Evolutionary conservation across 176 grass and related monocot genomes (phyloP), one percentile per base, ranked within the genome.

Genomic region (Raddia distichophylla): DNA sequence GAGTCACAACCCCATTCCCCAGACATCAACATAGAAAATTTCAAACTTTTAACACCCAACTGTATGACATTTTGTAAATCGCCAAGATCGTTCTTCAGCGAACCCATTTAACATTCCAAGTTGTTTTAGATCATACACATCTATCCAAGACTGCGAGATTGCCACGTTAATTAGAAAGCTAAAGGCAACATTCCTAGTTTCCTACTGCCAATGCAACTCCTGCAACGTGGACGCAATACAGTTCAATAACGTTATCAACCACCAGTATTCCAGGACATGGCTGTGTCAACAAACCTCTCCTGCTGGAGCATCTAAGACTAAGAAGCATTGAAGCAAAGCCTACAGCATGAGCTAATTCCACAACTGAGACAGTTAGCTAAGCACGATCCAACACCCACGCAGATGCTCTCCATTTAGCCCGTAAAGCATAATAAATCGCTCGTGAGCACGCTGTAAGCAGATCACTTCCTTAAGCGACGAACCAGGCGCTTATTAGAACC

Each of bases 371-470:
- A 40, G 55, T 60, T 50, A 14, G 11, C 37, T 62, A 72, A 73
- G 27, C 57, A 78, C 40, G 55, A 19, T 15, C 80, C 56, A 48
- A 57, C 18, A 52, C 43, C 32, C 11, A n/a, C 5, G 52, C 19
- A 59, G 32, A 17, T 14, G 65, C 1, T 64, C 11, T 10, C 35
- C 46, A 18, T 64, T 73, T 74, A 55, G 13, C 8, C 68, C 18
- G 57, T 67, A n/a, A 69, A 75, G 64, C 64, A 15, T 69, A 5
- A 19, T 46, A 45, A 74, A 69, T 75, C 44, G 43, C 71, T n/a
- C 34, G 11, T 34, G 32, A 71, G 81, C 62, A 69, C 43, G 20
- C 34, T 53, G 45, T 2, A 10, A 44, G 78, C 45, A 75, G 16
- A 79, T 16, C 60, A 34, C 67, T 64, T 63, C 6, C 62, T 46